A percentile compares a stretch with the other conserved stretches of the same genome.
Evolutionary conservation across 805 yeast genomes (phyloP).

Genomic region (Candida xiaguanensis): DNA sequence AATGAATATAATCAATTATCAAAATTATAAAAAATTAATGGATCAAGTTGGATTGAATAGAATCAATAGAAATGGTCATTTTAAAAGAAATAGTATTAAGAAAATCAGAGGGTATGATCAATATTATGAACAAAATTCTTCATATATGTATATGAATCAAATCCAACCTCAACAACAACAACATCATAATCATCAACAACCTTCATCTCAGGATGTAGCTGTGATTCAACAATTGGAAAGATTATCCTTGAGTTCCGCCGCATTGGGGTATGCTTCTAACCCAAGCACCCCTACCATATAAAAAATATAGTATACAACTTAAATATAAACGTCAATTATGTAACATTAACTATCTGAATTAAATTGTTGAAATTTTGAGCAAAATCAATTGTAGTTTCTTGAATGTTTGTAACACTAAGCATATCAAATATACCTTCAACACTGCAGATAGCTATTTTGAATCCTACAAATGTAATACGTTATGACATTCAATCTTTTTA

Average conservation of each 20-base stretch:
- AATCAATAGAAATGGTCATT: slow-evolving; percentile 27
- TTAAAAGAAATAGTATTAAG: slow-evolving; percentile 10
- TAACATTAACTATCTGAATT: too few relatives aligned
- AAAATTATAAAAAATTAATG: slow-evolving; percentile 78
- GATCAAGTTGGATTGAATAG: slow-evolving; percentile 81
- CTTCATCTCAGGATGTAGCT: slow-evolving; percentile 24
- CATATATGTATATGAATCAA: slow-evolving; percentile 4
- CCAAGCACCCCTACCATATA: slow-evolving; percentile 42
- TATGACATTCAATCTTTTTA: too few relatives aligned
- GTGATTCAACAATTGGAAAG: slow-evolving; percentile 47
- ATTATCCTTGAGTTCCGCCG: slow-evolving; percentile 43
- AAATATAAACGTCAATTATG: too few relatives aligned
- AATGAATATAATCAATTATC: slow-evolving; percentile 50
- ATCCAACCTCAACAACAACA: slow-evolving; percentile 4
- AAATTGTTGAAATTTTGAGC: too few relatives aligned
- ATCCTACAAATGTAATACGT: too few relatives aligned
- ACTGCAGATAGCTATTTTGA: too few relatives aligned
- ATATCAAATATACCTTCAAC: too few relatives aligned
- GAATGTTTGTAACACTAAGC: too few relatives aligned
- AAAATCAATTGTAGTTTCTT: too few relatives aligned
- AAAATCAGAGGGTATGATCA: slow-evolving; percentile 5
- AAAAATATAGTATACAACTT: too few relatives aligned
- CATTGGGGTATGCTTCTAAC: slow-evolving; percentile 42
- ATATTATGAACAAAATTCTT: not conserved
- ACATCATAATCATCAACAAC: slow-evolving; percentile 14